Base-by-base conservation (phyloP, 78 protist genomes). In the Chrysochromulina parva region DNA sequence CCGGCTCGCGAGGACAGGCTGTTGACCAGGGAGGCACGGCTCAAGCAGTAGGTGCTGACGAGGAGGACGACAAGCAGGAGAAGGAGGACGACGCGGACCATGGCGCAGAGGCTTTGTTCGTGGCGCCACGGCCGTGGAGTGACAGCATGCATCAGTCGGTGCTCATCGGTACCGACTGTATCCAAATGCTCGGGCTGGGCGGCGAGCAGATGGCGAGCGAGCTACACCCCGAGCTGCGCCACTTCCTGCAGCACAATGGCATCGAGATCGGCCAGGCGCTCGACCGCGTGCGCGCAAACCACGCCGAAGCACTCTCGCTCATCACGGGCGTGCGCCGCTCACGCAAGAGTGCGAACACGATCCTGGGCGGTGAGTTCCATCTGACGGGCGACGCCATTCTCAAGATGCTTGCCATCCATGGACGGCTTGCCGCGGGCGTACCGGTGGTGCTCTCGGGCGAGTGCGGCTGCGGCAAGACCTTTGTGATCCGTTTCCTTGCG, bases 401-500 rank as follows among this genome's bases (percentile, higher is more conserved):
- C 58, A 86, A 91, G 28, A 66, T 91, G 76, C 90, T 86, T 19
- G 38, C 88, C 19, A 54, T 84, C 48, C 58, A 22, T 24, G 52
- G 13, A 4, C 90, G 94, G 71, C 6, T 86, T 47, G 16, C 19
- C 26, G 24, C 26, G 48, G 65, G 59, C 54, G 19, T 89, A 0
- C 94, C 96, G 0, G 93, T 94, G 48, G 87, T 94, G 1, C 54
- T 95, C 62, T 81, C 50, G 94, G 96, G 96, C 57, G 94, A 93
- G 69, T 78, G 90, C 20, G 96, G 96, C 60, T 92, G 94, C 65
- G 96, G 96, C 38, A 95, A 93, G 82, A 89, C 95, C 50, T 0
- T 48, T 3, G 48, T 92, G 28, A 20, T 92, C 55, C 53, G 60
- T 0, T 92, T 24, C 14, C 55, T 88, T 19, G 1, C 71, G 28